Evolutionary conservation across 1,284 basidiomycete species (phyloP), one percentile per base, ranked within the genome.

Genomic region (Vanrija sp.): DNA sequence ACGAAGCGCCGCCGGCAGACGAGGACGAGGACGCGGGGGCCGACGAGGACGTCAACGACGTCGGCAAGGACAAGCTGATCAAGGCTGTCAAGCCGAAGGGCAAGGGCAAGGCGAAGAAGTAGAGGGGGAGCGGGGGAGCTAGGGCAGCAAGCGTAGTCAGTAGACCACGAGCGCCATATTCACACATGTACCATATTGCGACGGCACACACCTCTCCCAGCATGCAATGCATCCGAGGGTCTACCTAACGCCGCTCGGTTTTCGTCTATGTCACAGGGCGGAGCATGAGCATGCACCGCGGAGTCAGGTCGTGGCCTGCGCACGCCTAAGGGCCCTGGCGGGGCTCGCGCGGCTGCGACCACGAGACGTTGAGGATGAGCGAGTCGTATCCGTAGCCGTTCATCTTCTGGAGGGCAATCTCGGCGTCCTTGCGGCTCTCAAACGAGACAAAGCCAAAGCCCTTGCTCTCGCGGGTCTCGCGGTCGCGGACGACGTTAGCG

Each of bases 381-480:
- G 66, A 69, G 62, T 76, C 74, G 66, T 76, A 76, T 50, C 72
- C 92, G 71, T 86, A 83, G 26, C 96, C 96, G 71, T 99, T 85
- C 68, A 95, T 86, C 80, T 93, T 97, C 71, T 90, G 85, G 80
- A 97, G 87, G 43, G 96, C 96, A 66, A 80, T 82, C 78, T 96
- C 90, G 25, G 91, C 96, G 48, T 83, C 80, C 21, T 83, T 80
- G 67, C 83, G 81, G 38, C 87, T 86, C 73, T 98, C 94, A 71
- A 97, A 98, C 75, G 88, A 91, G 65, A 97, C 92, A 43, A 77
- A 77, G 23, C 61, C 66, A 23, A 62, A 59, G 38, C 96, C 95
- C 78, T 97, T 98, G 65, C 92, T 92, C 44, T 88, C 83, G 54
- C 92, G 90, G 8, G 96, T 98, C 70, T 98, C 94, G 60, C 93